These are phyloP conservation scores for Backusella morwellensis DNA, from an alignment of 192 early-diverging fungal species.

Conservation along the genomic window DNA sequence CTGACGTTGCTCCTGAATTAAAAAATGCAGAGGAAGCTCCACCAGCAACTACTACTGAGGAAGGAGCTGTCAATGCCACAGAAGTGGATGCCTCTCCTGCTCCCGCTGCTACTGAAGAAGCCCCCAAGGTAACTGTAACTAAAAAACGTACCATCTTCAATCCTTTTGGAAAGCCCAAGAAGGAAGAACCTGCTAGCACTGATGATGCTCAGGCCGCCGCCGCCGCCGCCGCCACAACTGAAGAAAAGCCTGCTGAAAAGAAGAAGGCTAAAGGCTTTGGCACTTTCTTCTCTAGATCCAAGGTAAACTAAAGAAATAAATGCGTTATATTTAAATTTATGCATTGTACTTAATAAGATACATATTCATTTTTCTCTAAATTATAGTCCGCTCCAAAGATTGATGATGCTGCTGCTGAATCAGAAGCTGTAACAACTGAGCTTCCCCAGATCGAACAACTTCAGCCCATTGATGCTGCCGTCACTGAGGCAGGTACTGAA, in stretches of 20 bases:
- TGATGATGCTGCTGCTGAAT: neutral
- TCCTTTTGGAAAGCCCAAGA: slow-evolving; percentile 11
- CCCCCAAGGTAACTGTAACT: neutral
- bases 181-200: neutral
- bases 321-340: too few species aligned
- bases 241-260: neutral
- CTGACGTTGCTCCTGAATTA: slow-evolving; percentile 3
- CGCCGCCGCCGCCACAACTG: neutral
- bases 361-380: neutral
- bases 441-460: slow-evolving; percentile 13
- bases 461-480: slow-evolving; percentile 10
- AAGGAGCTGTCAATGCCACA: slow-evolving; percentile 21
- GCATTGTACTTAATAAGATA: neutral
- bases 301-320: neutral
- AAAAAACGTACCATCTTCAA: slow-evolving; percentile 16
- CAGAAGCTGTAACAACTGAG: slow-evolving; percentile 6
- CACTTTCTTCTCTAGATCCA: slow-evolving; percentile 13
- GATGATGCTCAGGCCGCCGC: neutral
- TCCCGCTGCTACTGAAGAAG: neutral
- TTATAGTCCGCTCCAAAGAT: slow-evolving; percentile 7
- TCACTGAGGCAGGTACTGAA: neutral
- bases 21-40: slow-evolving; percentile 14
- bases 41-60: neutral
- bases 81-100: neutral
- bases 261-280: neutral